Evolutionary conservation across 805 yeast species (phyloP), one percentile per base, ranked within the genome.

Genomic region (Yamadazyma insecticola): DNA sequence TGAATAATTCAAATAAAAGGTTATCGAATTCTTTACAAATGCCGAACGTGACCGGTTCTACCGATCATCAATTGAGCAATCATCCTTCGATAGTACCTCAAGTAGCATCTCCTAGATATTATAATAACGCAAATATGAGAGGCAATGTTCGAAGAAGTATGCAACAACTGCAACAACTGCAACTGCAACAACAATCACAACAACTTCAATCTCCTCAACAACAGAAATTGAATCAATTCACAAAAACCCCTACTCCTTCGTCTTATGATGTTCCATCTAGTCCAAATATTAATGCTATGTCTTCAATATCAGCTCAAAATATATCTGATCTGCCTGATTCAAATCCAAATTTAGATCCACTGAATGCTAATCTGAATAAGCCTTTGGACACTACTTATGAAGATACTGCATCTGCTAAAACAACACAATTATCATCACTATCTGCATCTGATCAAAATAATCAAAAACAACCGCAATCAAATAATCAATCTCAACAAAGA

Each of bases 261-360:
- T 41, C 60, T 10, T 63, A 57, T 45, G 71, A 63, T 14, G 55
- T 63, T 6, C 71, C 71, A 5, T 53, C 57, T 16, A 55, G 63
- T 33, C 70, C 71, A 16, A 57, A 50, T 27, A 50, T 50, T 19
- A 53, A 53, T 30, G 46, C 45, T 20, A 22, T 41, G 10, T 45
- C 59, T 8, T 47, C 45, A 20, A 20, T 39, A 8, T 45, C 57
- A 1, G 48, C 46, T 7, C 61, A 55, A 26, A 59, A 60, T 39
- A 52, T 53, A 26, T 59, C 64, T 2, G 68, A 63, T 38, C 64
- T 59, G 66, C 54, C 66, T 1, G 69, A 60, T 18, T 56, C 63
- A 11, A 61, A 60, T 33, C 49, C 56, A 3, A 47, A 48, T 21
- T 37, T 50, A 18, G 59, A 52, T 29, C 41, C n/a, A 13, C n/a